Evolutionary conservation across 768 basidiomycete genomes (phyloP), one percentile per base, ranked within the genome.

Genomic region (Boletus sp.): DNA sequence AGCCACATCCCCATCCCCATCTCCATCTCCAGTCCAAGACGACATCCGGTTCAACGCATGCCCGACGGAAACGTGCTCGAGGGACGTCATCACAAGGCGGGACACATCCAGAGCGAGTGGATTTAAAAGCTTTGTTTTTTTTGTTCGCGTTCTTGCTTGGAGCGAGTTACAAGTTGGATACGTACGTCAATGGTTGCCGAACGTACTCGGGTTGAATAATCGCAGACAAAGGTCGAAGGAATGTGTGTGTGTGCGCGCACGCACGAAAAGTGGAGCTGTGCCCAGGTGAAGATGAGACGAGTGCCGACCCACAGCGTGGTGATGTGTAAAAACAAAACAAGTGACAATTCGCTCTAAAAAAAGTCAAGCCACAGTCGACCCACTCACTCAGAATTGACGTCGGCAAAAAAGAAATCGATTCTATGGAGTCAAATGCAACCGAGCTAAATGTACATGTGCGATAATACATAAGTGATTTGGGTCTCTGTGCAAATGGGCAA

Each of bases 391-490:
- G 30, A 35, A 44, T 45, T 51, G n/a, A 33, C 41, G 17, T 15
- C 7, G 23, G 15, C 30, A 51, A 39, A 37, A 33, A 47, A 14
- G 41, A 41, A 33, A 19, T 44, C 25, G 33, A 58, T 59, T 70
- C 60, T 64, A 54, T 52, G 27, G 14, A 27, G 46, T 29, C 42
- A 19, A 42, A 42, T 68, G 67, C 50, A 43, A 47, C 27, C 53
- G 39, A 40, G 19, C 52, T 63, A 70, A 61, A 50, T 63, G 57
- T 71, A 71, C 65, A 63, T 57, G 58, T 61, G 59, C 58, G 32
- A 27, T 57, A 57, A 67, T 69, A 67, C 60, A 69, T 67, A 70
- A 51, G 44, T 61, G 58, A 25, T 35, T 63, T 34, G 37, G 30
- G 38, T 52, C 48, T 57, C 42, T 56, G 63, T 60, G 60, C 53